Evolutionary conservation across 106 monocot genomes (phyloP).

Genomic region (Hemerocallis citrina): DNA sequence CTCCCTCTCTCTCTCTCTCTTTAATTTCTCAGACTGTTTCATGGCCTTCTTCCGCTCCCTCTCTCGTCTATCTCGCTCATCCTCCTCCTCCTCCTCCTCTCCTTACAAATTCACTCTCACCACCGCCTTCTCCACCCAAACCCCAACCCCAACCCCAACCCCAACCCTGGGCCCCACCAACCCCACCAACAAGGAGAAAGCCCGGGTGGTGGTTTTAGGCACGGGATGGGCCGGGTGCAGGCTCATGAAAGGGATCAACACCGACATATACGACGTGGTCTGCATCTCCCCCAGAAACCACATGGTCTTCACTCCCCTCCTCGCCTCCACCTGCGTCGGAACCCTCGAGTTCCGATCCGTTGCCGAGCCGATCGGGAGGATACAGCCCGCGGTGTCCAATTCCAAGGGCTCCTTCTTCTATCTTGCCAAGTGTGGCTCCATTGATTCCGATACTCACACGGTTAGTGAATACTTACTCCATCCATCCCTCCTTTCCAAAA

Average conservation of each 20-base stretch:
- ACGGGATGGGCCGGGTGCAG: conserved; percentile 94
- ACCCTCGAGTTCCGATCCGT: conserved; percentile 96
- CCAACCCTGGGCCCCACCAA: conserved; percentile 38
- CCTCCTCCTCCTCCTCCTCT: neutral
- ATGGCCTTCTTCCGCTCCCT: conserved; percentile 25
- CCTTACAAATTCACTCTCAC: neutral
- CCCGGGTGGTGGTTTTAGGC: conserved; percentile 76
- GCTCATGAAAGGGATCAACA: conserved; percentile 86
- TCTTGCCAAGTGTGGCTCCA: conserved; percentile 47
- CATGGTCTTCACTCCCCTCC: conserved; percentile 98
- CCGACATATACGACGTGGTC: conserved; percentile 77
- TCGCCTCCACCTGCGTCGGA: conserved; percentile 97
- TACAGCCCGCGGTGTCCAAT: conserved; percentile 76
- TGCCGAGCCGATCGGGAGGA: conserved; percentile 69
- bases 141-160: neutral
- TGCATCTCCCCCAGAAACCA: conserved; percentile 91
- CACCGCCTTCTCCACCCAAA: neutral
- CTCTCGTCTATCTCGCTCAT: conserved; percentile 19
- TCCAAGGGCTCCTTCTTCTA: conserved; percentile 72
- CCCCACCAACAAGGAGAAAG: conserved; percentile 39
- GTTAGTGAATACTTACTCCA: conserved; percentile 30
- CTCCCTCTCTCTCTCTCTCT: neutral
- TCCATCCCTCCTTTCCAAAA: too few species aligned
- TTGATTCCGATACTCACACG: conserved; percentile 56
- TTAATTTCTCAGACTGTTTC: too few species aligned